These are phyloP conservation scores for Karstenula rhodostoma DNA, from an alignment of 2,329 filamentous ascomycete species.

Conservation along the genomic window DNA sequence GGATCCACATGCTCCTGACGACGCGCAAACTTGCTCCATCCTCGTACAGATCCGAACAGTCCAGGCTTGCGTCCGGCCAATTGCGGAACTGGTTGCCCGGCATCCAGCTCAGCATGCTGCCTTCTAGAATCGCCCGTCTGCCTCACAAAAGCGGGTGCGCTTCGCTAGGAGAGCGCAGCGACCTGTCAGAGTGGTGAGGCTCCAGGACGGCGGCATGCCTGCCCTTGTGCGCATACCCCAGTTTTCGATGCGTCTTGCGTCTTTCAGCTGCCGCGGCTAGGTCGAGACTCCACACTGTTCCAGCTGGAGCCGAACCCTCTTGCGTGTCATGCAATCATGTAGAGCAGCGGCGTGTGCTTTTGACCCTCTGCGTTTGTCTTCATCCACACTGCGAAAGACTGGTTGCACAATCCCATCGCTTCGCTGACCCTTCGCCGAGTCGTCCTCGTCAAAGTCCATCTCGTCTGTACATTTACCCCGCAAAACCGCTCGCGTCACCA, in stretches of 20 bases:
- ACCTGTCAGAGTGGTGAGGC: neutral
- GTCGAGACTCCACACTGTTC: slow-evolving; percentile 3
- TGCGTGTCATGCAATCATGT: slow-evolving; percentile 4
- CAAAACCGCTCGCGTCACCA: slow-evolving; percentile 8
- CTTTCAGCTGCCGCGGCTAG: slow-evolving; percentile 1
- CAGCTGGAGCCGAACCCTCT: neutral
- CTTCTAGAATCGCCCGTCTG: neutral
- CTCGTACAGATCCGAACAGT: neutral
- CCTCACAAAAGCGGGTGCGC: slow-evolving; percentile 8
- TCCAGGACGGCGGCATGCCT: slow-evolving; percentile 1
- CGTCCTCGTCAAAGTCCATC: neutral
- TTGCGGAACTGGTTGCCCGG: neutral
- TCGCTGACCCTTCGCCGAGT: neutral
- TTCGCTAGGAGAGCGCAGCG: neutral
- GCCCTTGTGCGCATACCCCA: slow-evolving; percentile 10
- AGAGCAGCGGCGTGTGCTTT: neutral
- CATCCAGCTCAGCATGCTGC: neutral
- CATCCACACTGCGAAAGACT: neutral
- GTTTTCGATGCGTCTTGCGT: slow-evolving; percentile 7
- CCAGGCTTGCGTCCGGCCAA: neutral
- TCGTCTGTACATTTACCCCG: slow-evolving; percentile 5
- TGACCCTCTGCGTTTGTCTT: neutral
- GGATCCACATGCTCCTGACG: slow-evolving; percentile 1
- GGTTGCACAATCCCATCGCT: neutral
- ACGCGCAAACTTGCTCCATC: slow-evolving; percentile 1